phyloP scores from a whole-genome alignment of 805 yeast species.

The Novakomyces olei region DNA sequence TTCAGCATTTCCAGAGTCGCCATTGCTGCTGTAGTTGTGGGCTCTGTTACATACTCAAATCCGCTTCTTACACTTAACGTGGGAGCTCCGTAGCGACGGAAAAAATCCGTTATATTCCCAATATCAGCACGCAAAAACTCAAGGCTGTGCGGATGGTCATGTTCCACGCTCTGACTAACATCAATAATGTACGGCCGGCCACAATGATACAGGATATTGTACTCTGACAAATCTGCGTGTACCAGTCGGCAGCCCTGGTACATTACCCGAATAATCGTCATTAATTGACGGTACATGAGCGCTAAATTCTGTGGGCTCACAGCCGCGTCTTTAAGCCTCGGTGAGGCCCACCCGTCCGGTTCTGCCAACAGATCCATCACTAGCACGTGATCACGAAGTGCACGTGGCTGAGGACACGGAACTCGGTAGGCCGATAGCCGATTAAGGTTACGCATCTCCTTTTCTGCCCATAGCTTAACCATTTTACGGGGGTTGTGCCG shows the following conservation, averaged over 20 bases:
- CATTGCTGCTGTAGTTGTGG: no score
- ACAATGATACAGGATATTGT: constrained; percentile 65
- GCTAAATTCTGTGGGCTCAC: constrained; percentile 20
- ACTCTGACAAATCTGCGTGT: constrained; percentile 93
- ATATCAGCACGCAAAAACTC: constrained; percentile 95
- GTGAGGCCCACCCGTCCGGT: constrained; percentile 65
- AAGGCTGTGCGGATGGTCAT: constrained; percentile 89
- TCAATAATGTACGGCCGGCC: constrained; percentile 68
- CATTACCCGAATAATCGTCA: constrained; percentile 66
- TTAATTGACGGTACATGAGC: constrained; percentile 53
- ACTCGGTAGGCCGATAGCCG: constrained; percentile 58
- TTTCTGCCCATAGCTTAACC: constrained; percentile 98
- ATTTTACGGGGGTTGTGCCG: constrained; percentile 89
- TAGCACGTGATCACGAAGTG: constrained; percentile 67
- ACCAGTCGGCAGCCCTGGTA: constrained; percentile 75
- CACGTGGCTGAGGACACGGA: constrained; percentile 86
- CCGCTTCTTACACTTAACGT: constrained; percentile 64
- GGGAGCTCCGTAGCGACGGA: constrained; percentile 31
- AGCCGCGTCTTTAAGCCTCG: constrained; percentile 66
- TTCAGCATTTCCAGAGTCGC: no score
- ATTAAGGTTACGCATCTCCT: constrained; percentile 81
- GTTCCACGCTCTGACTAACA: constrained; percentile 93
- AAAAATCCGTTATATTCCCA: constrained; percentile 80
- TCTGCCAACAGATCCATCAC: constrained; percentile 85
- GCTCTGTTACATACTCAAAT: constrained; percentile 42